Evolutionary conservation across 306 rosid species (phyloP).

Genomic region (Vigna unguiculata): DNA sequence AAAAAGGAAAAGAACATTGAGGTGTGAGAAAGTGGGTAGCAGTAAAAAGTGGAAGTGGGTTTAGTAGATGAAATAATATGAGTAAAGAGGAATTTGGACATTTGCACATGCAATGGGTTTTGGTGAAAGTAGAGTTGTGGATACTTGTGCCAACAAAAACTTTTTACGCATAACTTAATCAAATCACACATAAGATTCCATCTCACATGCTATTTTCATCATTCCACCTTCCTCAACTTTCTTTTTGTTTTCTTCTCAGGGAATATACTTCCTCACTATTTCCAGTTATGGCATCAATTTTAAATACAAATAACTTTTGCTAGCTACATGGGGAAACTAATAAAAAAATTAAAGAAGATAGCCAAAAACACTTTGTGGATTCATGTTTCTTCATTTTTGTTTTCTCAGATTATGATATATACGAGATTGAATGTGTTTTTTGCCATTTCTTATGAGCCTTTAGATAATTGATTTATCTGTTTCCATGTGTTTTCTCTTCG

Average conservation of each 20-base stretch:
- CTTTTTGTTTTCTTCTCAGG: conserved; percentile 47
- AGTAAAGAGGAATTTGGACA: conserved; percentile 24
- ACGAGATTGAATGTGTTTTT: conserved; percentile 28
- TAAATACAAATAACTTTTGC: neutral
- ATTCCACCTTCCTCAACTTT: conserved; percentile 52
- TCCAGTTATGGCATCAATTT: conserved; percentile 26
- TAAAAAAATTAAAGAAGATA: too few relatives aligned
- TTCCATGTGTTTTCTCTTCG: conserved; percentile 6
- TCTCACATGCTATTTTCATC: conserved; percentile 74
- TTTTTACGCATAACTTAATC: conserved; percentile 47
- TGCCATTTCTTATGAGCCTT: conserved; percentile 15
- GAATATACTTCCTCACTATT: conserved; percentile 21
- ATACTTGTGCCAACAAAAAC: conserved; percentile 54
- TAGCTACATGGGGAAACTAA: neutral
- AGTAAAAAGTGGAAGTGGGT: conserved; percentile 44
- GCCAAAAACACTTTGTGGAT: too few relatives aligned
- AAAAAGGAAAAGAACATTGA: neutral
- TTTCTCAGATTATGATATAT: too few relatives aligned
- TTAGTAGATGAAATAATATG: conserved; percentile 42
- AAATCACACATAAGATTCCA: conserved; percentile 66
- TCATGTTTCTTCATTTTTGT: too few relatives aligned
- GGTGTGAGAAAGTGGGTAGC: conserved; percentile 44
- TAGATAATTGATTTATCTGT: neutral
- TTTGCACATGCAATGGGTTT: conserved; percentile 68
- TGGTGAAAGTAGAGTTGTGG: conserved; percentile 50